Conservation (phyloP, 2,329 filamentous ascomycete species). For the Pyrenophora teres region DNA sequence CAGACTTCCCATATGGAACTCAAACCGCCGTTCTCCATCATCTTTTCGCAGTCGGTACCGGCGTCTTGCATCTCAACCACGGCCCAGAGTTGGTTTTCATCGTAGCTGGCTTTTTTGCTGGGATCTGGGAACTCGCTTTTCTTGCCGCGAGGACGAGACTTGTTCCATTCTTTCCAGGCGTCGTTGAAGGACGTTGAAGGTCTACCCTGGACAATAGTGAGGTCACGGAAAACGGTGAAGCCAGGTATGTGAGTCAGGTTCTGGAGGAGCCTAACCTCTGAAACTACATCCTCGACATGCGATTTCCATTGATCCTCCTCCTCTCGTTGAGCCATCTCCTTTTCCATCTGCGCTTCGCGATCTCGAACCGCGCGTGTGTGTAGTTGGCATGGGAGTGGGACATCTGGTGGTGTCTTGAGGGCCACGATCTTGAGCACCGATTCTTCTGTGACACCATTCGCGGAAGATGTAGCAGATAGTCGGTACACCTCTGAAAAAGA, state of each 20-base stretch:
- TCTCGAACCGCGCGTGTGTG: slow-evolving; percentile 51
- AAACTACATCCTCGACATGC: slow-evolving; percentile 50
- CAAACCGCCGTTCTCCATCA: slow-evolving; percentile 44
- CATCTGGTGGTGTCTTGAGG: slow-evolving; percentile 41
- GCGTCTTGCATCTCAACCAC: slow-evolving; percentile 70
- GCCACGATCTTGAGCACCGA: slow-evolving; percentile 55
- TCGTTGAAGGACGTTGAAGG: slow-evolving; percentile 57
- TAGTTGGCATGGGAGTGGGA: slow-evolving; percentile 41
- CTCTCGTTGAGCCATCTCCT: slow-evolving; percentile 39
- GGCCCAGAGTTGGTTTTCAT: slow-evolving; percentile 64
- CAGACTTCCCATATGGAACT: slow-evolving; percentile 55
- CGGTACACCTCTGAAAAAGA: slow-evolving; percentile 70
- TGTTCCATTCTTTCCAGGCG: slow-evolving; percentile 55
- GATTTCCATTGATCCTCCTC: slow-evolving; percentile 50
- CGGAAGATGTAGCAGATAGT: slow-evolving; percentile 48
- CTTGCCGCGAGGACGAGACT: slow-evolving; percentile 49
- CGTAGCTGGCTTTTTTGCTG: slow-evolving; percentile 58
- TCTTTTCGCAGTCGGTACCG: slow-evolving; percentile 58
- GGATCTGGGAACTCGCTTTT: slow-evolving; percentile 62
- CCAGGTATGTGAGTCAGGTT: slow-evolving; percentile 64
- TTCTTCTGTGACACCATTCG: slow-evolving; percentile 43
- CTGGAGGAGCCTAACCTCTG: slow-evolving; percentile 59
- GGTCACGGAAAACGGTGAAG: slow-evolving; percentile 65
- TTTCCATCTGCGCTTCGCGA: slow-evolving; percentile 47
- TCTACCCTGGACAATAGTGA: slow-evolving; percentile 62